Evolutionary conservation across 2,329 filamentous ascomycete species (phyloP).

Genomic region (Helicocarpus griseus): DNA sequence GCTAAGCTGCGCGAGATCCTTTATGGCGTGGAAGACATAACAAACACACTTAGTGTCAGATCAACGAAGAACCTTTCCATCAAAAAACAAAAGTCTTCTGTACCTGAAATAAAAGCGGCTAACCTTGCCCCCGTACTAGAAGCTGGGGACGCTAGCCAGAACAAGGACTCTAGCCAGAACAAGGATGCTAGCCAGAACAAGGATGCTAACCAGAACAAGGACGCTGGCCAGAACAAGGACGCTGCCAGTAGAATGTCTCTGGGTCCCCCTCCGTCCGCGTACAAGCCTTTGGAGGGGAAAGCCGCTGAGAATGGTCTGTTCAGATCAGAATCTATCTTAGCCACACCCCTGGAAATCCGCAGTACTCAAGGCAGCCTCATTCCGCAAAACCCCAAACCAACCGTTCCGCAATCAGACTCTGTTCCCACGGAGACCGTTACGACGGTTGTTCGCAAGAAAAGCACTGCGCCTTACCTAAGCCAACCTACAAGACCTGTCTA

Average conservation of each 20-base stretch:
- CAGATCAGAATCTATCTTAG: constrained; percentile 21
- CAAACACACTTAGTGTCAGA: constrained; percentile 16
- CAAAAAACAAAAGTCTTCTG: constrained; percentile 3
- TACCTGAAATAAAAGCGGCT: background rate
- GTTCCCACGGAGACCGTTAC: constrained; percentile 15
- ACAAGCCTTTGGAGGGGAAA: constrained; percentile 2
- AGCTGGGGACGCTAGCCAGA: constrained; percentile 18
- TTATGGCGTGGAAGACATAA: constrained; percentile 38
- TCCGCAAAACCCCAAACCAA: constrained; percentile 1
- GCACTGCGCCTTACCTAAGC: constrained; percentile 3
- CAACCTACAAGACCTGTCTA: constrained; percentile 33
- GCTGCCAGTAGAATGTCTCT: too few relatives aligned
- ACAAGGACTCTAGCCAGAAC: too few relatives aligned
- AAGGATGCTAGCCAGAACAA: too few relatives aligned
- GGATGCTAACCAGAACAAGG: too few relatives aligned
- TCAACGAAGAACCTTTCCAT: constrained; percentile 9
- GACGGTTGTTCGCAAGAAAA: constrained; percentile 9
- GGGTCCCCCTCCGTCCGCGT: constrained; percentile 14
- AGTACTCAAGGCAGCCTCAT: background rate
- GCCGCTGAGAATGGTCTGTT: constrained; percentile 13
- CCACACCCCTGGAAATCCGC: constrained; percentile 6
- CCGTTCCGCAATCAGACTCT: constrained; percentile 10
- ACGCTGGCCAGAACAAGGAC: too few relatives aligned
- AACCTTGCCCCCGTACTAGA: background rate
- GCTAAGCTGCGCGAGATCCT: constrained; percentile 38